These are phyloP conservation scores for Phytopythium delawarense DNA, from an alignment of 352 stramenopile species.

Conservation along the genomic window DNA sequence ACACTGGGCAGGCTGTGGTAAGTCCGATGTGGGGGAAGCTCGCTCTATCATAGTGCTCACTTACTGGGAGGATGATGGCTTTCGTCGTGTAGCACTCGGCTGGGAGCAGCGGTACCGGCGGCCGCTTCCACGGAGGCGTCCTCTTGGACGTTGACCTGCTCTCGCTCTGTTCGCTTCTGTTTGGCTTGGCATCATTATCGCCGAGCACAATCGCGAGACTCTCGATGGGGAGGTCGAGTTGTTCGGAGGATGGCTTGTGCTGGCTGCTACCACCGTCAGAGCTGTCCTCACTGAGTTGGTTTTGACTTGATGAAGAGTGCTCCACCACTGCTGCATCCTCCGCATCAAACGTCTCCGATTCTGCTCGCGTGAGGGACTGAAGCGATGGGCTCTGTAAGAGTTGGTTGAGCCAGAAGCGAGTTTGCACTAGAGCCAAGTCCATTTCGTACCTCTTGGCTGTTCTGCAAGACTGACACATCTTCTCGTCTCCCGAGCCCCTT, in stretches of 20 bases:
- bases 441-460: background rate
- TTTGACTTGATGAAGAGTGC: background rate
- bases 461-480: background rate
- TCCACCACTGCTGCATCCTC: background rate
- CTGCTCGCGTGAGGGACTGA: background rate
- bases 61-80: constrained; percentile 42
- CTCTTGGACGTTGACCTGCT: constrained; percentile 18
- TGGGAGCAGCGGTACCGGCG: constrained; percentile 52
- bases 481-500: constrained; percentile 31
- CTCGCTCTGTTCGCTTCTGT: constrained; percentile 3
- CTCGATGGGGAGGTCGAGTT: background rate
- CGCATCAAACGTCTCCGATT: too few species aligned
- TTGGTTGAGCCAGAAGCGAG: background rate
- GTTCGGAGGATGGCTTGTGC: background rate
- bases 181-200: background rate
- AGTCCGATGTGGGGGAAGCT: too few species aligned
- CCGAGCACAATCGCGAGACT: background rate
- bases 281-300: background rate
- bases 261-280: background rate
- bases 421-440: background rate
- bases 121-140: constrained; percentile 47
- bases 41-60: background rate
- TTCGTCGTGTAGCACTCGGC: constrained; percentile 47
- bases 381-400: background rate
- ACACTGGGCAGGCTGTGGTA: background rate